Base-by-base conservation (phyloP, 108 stramenopile species). In the Discostella stelligeroides region DNA sequence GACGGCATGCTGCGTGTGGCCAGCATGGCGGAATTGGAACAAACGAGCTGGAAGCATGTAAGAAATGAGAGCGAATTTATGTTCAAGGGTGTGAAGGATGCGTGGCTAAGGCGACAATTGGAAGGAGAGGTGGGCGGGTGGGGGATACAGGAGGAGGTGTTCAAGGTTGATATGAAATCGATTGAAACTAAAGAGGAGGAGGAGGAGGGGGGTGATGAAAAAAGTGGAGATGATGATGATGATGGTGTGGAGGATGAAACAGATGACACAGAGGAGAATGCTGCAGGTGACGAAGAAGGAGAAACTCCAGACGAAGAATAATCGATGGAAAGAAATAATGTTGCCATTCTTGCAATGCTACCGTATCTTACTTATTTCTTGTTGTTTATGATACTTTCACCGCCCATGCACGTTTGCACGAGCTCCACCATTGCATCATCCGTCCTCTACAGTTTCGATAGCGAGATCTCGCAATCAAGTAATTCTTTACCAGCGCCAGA, bases 1-100 rank as follows among this genome's bases (percentile, higher is more conserved):
- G 83, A 81, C 49, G 90, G 90, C 6, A 55, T 49, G 30, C 42
- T 91, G 13, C 79, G 92, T 14, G 79, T 86, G n/a, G 92, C 88
- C 7, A 88, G 82, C 23, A 66, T 87, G 50, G 86, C 72, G 23
- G 92, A 94, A 60, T 82, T 87, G 53, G 84, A 85, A 49, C 71
- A 84, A 40, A 82, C 80, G 18, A 79, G 87, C 23, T 94, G 92
- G 92, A 91, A 88, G 65, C 90, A 89, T 25, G 82, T 83, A 15
- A 75, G 69, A 23, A 75, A 82, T 43, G 88, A 70, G 12, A 80
- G 84, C 46, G 89, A 90, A 57, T 82, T 85, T 54, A 86, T 82
- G 49, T 90, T 86, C 48, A 76, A 71, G 43, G 82, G 85, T 17
- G 92, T 82, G 24, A 87, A 93, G 60, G 70, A 79, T 59, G 89